These are phyloP conservation scores for Neckera pumila DNA, from an alignment of 225 moss, liverwort and hornwort species.

Conservation along the genomic window DNA sequence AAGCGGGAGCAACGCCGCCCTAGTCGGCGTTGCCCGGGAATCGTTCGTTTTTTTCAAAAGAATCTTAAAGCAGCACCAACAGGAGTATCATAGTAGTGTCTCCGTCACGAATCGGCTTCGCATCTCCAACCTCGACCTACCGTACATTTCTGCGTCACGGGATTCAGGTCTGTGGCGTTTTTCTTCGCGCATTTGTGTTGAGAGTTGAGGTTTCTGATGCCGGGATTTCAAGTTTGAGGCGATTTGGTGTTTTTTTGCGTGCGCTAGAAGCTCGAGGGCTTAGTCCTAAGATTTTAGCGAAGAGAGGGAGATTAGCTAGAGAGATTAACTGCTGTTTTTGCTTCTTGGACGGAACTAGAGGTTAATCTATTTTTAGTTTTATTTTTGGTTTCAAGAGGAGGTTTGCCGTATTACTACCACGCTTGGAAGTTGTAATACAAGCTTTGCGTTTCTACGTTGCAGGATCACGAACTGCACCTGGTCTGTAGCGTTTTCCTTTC, in stretches of 20 bases:
- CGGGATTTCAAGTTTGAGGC: neutral
- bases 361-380: neutral
- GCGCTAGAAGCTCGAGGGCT: neutral
- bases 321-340: neutral
- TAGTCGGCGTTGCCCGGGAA: neutral
- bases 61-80: neutral
- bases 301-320: neutral
- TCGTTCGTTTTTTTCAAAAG: neutral
- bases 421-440: neutral
- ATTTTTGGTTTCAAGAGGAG: neutral
- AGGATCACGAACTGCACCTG: neutral
- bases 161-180: neutral
- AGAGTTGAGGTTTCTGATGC: neutral
- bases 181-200: neutral
- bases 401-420: neutral
- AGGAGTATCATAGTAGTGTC: too few species aligned
- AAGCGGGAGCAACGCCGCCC: neutral
- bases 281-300: neutral
- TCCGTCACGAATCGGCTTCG: neutral
- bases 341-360: neutral
- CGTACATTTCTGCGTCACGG: neutral
- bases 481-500: neutral
- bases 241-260: neutral
- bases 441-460: neutral
- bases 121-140: neutral